Conservation (phyloP, 768 basidiomycete species). For the Amanita muscaria region DNA sequence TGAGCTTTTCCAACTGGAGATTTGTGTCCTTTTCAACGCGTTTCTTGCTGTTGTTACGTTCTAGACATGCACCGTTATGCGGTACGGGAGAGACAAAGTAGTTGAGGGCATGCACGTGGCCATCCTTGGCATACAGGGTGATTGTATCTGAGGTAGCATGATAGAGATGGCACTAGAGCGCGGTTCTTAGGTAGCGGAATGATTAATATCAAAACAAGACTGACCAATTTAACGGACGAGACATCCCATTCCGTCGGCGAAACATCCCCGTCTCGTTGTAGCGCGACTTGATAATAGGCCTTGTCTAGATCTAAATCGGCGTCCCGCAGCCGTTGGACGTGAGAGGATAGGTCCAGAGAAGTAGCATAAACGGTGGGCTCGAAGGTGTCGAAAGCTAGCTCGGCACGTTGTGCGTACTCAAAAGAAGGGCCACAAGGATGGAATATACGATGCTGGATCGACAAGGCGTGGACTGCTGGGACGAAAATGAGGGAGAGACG, state of each 20-base stretch:
- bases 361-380: slow-evolving; percentile 28
- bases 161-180: slow-evolving; percentile 58
- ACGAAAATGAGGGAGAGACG: slow-evolving; percentile 12
- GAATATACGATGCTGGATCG: slow-evolving; percentile 38
- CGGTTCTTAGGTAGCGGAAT: slow-evolving; percentile 6
- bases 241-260: slow-evolving; percentile 43
- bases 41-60: slow-evolving; percentile 19
- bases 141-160: slow-evolving; percentile 45
- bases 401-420: slow-evolving; percentile 36
- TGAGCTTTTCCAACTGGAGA: slow-evolving; percentile 18
- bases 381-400: slow-evolving; percentile 27
- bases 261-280: slow-evolving; percentile 37
- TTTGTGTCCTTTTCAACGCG: neutral
- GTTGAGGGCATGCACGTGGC: slow-evolving; percentile 47
- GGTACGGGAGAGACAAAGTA: slow-evolving; percentile 64
- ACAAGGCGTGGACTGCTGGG: slow-evolving; percentile 11
- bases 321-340: slow-evolving; percentile 29
- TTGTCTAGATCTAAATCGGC: slow-evolving; percentile 25
- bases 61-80: slow-evolving; percentile 60
- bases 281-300: slow-evolving; percentile 65
- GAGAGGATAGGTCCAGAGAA: slow-evolving; percentile 34
- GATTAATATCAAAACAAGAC: slow-evolving; percentile 16
- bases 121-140: slow-evolving; percentile 41
- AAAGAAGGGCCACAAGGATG: slow-evolving; percentile 33
- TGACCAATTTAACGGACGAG: slow-evolving; percentile 54